A percentile compares a stretch with the other conserved stretches of the same genome.
phyloP scores from a whole-genome alignment of 306 rosid species.

The Abrus pulchellus region DNA sequence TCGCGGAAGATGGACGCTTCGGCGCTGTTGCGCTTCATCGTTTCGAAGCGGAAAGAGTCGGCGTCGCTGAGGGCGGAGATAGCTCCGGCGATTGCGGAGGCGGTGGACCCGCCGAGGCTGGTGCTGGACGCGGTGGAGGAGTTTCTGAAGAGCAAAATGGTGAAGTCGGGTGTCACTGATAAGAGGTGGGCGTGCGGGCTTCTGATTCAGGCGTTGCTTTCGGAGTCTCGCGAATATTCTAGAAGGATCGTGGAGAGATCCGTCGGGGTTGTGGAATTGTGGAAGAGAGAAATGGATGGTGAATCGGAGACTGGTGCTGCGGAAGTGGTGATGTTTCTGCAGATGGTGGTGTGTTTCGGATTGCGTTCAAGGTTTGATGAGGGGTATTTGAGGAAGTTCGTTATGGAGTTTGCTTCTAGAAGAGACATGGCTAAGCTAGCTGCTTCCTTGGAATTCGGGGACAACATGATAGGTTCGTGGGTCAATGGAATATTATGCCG shows the following conservation, averaged over 20 bases:
- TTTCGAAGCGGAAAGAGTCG: slow-evolving; percentile 80
- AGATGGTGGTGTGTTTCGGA: slow-evolving; percentile 73
- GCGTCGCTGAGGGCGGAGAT: slow-evolving; percentile 70
- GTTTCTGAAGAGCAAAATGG: slow-evolving; percentile 59
- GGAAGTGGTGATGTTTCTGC: slow-evolving; percentile 83
- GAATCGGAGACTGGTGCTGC: slow-evolving; percentile 65
- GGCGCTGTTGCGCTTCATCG: slow-evolving; percentile 62
- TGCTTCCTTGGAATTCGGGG: slow-evolving; percentile 63
- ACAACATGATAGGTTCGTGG: slow-evolving; percentile 68
- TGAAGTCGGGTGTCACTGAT: slow-evolving; percentile 75
- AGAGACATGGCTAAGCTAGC: slow-evolving; percentile 89
- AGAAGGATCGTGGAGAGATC: slow-evolving; percentile 66
- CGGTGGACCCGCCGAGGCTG: slow-evolving; percentile 75
- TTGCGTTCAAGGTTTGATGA: slow-evolving; percentile 55
- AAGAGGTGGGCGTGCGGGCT: slow-evolving; percentile 90
- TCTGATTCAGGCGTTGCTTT: slow-evolving; percentile 72
- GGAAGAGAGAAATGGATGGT: slow-evolving; percentile 70
- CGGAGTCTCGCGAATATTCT: slow-evolving; percentile 57
- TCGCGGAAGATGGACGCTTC: slow-evolving; percentile 74
- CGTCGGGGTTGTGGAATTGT: slow-evolving; percentile 55
- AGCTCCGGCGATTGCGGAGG: slow-evolving; percentile 63
- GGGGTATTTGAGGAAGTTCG: slow-evolving; percentile 65
- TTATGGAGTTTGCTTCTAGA: slow-evolving; percentile 69
- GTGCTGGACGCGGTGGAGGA: slow-evolving; percentile 72
- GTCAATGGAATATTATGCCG: too few species aligned